Conservation (phyloP, 768 basidiomycete species). For the Mycena haematopus region DNA sequence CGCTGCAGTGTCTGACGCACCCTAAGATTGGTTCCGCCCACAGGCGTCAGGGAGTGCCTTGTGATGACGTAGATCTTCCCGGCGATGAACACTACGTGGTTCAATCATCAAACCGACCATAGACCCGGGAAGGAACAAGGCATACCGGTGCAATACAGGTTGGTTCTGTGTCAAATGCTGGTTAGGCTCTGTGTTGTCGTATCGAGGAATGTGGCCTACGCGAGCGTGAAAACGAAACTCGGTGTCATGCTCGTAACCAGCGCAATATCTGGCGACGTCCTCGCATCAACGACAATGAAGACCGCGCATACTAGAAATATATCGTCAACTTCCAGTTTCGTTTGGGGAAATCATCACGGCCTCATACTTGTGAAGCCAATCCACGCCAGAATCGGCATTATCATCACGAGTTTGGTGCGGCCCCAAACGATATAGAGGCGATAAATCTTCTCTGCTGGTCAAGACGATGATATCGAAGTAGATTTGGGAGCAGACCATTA, state of each 20-base stretch:
- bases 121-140: background rate
- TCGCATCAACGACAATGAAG: background rate
- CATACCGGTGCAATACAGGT: background rate
- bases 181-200: background rate
- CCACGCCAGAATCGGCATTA: background rate
- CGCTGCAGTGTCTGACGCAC: background rate
- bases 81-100: background rate
- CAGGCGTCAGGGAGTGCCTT: background rate
- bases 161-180: background rate
- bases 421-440: background rate
- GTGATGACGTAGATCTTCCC: background rate
- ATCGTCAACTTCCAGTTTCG: background rate
- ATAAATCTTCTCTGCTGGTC: background rate
- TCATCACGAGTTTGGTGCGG: background rate
- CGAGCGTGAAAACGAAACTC: background rate
- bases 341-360: background rate
- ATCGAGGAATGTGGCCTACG: background rate
- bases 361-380: background rate
- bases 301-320: background rate
- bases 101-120: background rate
- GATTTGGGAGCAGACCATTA: background rate
- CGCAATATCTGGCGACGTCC: background rate
- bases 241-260: background rate
- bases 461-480: background rate
- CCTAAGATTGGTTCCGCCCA: background rate